Base-by-base conservation (phyloP, 495 filamentous ascomycete genomes). In the Neurospora sp. region DNA sequence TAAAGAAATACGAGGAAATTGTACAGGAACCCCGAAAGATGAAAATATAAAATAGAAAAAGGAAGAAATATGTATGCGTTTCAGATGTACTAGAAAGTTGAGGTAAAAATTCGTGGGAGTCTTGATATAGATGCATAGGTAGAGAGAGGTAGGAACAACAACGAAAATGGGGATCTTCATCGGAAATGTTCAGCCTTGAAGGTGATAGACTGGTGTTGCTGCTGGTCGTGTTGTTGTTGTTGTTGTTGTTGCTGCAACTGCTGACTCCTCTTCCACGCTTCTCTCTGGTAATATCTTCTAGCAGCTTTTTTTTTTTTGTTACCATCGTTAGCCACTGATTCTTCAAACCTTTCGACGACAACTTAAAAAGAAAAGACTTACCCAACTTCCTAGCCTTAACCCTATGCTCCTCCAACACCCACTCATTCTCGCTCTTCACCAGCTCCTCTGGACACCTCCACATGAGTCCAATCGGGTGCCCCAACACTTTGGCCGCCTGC, bases 401-500 rank as follows among this genome's bases (percentile, higher is more conserved):
- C 42, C 79, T 76, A 59, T 79, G 71, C 27, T 77, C 78, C 2
- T 71, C 20, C 41, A 76, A 61, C 0, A 86, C 79, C 81, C 83
- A 86, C 3, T 74, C 69, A 44, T 85, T 83, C 41, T 27, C 27
- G 37, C 48, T 27, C 10, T 79, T 72, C 39, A 83, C 71, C 27
- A 81, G 72, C 35, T 83, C 82, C 48, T 84, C 81, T 2, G 84
- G 84, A 20, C 79, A 86, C 9, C 80, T 72, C 70, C 82, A 76
- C 7, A 76, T 40, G 16, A 84, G 76, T 22, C 65, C 16, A 5
- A 75, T 37, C 59, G 59, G 39, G 1, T n/a, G 72, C 8, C 65
- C 16, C 68, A 37, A 14, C 5, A 69, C 53, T 10, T 53, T 61
- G 69, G 72, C 76, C 9, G 35, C 45, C 31, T 72, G 68, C n/a